Evolutionary conservation across 345 rosid species (phyloP).

Genomic region (Clausena lansium): DNA sequence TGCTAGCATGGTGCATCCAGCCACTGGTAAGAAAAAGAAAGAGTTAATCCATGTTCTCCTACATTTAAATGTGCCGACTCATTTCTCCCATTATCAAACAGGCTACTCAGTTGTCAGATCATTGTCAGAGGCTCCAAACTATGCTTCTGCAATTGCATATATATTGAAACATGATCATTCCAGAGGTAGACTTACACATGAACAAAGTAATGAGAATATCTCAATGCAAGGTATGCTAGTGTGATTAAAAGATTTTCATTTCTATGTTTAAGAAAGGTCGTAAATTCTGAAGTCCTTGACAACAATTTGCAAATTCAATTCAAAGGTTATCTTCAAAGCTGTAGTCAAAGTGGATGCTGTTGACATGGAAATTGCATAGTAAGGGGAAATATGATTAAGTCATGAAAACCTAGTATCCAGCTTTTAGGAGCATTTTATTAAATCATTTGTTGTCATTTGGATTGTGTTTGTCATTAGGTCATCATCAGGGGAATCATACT

Average conservation of each 20-base stretch:
- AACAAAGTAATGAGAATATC: conserved; percentile 43
- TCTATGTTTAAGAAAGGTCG: not conserved
- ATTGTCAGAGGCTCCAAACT: conserved; percentile 90
- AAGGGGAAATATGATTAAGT: not conserved
- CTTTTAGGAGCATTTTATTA: not conserved
- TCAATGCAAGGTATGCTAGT: conserved; percentile 73
- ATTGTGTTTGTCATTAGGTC: not conserved
- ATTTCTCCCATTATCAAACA: conserved; percentile 29
- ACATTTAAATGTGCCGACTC: conserved; percentile 7
- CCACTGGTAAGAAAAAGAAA: conserved; percentile 55
- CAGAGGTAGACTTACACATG: conserved; percentile 27
- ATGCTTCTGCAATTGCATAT: conserved; percentile 77
- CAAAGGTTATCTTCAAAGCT: not conserved
- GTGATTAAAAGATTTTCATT: not conserved
- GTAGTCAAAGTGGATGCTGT: not conserved
- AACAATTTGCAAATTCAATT: not conserved
- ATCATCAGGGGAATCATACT: not conserved
- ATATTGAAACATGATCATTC: conserved; percentile 47
- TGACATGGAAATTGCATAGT: not conserved
- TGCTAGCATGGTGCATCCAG: conserved; percentile 98
- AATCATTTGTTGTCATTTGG: not conserved
- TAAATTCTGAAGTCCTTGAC: not conserved
- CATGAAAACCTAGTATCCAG: not conserved
- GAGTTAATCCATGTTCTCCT: conserved; percentile 14
- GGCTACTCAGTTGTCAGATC: conserved; percentile 97